These are phyloP conservation scores for Chaetothyriales sp. DNA, from an alignment of 2,329 filamentous ascomycete genomes.

Conservation along the genomic window DNA sequence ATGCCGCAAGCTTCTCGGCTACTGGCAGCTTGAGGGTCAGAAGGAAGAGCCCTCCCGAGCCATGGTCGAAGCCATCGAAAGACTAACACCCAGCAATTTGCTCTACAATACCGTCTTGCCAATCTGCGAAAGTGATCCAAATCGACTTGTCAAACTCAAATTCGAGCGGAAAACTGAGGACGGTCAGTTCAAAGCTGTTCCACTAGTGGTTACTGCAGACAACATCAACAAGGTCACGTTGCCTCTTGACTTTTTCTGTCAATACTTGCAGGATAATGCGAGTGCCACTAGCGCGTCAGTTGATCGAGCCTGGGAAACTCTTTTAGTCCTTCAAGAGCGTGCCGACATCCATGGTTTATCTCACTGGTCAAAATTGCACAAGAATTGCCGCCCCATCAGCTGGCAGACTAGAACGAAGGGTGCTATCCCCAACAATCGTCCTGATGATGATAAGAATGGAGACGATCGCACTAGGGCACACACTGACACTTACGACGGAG, in stretches of 20 bases:
- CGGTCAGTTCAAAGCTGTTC: background rate
- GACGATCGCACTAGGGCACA: background rate
- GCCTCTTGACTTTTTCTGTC: slow-evolving; percentile 1
- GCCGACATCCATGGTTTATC: slow-evolving; percentile 1
- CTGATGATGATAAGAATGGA: background rate
- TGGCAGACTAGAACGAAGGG: slow-evolving; percentile 3
- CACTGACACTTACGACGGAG: slow-evolving; percentile 2
- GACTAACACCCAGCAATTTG: slow-evolving; percentile 17
- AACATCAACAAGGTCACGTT: background rate
- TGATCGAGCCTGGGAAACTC: slow-evolving; percentile 1
- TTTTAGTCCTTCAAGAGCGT: slow-evolving; percentile 4
- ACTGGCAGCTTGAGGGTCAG: slow-evolving; percentile 9
- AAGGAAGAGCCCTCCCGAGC: slow-evolving; percentile 4
- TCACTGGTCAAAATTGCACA: slow-evolving; percentile 3
- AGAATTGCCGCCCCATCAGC: slow-evolving; percentile 1
- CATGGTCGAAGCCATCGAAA: slow-evolving; percentile 21
- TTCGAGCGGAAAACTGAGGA: background rate
- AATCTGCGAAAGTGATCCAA: background rate
- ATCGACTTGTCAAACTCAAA: slow-evolving; percentile 3
- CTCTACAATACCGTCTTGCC: slow-evolving; percentile 18
- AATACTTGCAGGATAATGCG: background rate
- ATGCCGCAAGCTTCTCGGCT: slow-evolving; percentile 20
- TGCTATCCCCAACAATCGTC: background rate
- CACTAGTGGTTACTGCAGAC: background rate
- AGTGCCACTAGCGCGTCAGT: background rate